phyloP scores from a whole-genome alignment of 139 green algal genomes.

The Micromonas commoda region DNA sequence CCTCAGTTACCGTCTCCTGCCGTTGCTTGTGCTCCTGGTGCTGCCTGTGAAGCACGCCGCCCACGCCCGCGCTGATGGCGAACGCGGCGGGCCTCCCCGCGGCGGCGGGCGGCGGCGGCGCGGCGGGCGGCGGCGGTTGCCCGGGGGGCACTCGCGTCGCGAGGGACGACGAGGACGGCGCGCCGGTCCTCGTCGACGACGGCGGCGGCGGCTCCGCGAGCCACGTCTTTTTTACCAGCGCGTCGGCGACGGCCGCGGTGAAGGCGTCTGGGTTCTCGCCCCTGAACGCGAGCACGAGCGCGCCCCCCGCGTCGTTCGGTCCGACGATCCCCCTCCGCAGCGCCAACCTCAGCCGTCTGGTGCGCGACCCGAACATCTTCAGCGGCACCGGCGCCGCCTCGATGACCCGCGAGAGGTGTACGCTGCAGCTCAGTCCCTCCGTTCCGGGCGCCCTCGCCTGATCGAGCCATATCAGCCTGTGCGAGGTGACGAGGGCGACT shows the following conservation, averaged over 20 bases:
- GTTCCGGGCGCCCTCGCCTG: background rate
- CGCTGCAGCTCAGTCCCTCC: background rate
- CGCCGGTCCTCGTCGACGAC: background rate
- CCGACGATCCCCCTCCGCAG: background rate
- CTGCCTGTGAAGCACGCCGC: slow-evolving; percentile 7
- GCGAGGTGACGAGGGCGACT: background rate
- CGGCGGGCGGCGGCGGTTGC: background rate
- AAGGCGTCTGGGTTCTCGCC: background rate
- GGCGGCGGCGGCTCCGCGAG: background rate
- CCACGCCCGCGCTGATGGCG: slow-evolving; percentile 9
- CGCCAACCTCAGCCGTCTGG: background rate
- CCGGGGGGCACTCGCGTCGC: background rate
- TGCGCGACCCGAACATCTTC: background rate
- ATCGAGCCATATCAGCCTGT: background rate
- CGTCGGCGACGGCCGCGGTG: background rate
- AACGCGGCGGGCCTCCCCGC: background rate
- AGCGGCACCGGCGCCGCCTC: background rate
- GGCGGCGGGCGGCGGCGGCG: too few species aligned
- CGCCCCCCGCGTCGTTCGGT: background rate
- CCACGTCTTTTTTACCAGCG: background rate
- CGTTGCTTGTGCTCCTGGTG: background rate
- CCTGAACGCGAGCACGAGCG: background rate
- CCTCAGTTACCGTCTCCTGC: slow-evolving; percentile 20
- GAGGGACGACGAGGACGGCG: too few species aligned
- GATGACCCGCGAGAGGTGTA: background rate